These are phyloP conservation scores for Botryotinia convoluta DNA, from an alignment of 2,329 filamentous ascomycete genomes.

Conservation along the genomic window DNA sequence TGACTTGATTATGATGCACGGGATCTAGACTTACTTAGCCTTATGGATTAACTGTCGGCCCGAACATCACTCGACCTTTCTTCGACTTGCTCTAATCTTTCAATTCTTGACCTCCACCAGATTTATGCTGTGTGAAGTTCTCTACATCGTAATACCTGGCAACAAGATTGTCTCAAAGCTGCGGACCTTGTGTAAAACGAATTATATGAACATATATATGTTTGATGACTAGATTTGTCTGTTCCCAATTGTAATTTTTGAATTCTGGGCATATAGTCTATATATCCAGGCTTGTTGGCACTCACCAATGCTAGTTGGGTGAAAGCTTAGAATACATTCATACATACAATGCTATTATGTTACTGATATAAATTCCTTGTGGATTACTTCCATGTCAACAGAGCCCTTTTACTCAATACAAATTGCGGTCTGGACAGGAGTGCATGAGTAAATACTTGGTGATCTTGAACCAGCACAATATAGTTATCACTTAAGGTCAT, in stretches of 20 bases:
- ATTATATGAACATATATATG: background rate
- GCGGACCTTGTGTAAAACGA: background rate
- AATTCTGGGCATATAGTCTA: background rate
- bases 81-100: background rate
- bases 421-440: background rate
- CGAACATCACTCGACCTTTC: background rate
- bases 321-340: background rate
- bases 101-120: background rate
- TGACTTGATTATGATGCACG: background rate
- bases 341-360: background rate
- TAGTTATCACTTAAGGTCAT: background rate
- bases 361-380: background rate
- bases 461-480: background rate
- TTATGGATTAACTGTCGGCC: background rate
- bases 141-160: background rate
- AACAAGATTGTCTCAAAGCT: background rate
- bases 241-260: background rate
- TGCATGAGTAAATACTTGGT: background rate
- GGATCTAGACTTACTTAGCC: background rate
- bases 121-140: conserved; percentile 10
- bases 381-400: background rate
- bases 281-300: background rate
- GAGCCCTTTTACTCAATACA: background rate
- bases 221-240: background rate
- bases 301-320: background rate